These are phyloP conservation scores for Microthlaspi erraticum DNA, from an alignment of 345 rosid genomes.

Conservation along the genomic window DNA sequence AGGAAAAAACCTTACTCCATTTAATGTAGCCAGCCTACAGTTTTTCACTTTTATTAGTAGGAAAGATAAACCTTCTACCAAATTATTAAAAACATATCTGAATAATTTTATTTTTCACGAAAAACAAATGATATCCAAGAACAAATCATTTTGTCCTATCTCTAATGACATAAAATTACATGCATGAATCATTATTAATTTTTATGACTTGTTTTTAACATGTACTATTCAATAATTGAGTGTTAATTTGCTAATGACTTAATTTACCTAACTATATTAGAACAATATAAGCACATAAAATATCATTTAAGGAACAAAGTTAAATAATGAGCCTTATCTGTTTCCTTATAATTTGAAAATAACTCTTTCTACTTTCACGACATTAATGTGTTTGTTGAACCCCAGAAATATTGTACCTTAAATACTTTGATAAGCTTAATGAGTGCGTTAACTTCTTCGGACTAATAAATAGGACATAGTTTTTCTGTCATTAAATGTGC, in stretches of 20 bases:
- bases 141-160: background rate
- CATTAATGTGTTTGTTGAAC: slow-evolving; percentile 18
- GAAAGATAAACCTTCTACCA: background rate
- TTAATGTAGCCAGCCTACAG: background rate
- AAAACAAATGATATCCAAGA: background rate
- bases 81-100: background rate
- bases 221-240: background rate
- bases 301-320: slow-evolving; percentile 20
- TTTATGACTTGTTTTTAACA: slow-evolving; percentile 15
- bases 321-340: slow-evolving; percentile 9
- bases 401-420: slow-evolving; percentile 22
- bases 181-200: slow-evolving; percentile 5
- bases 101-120: background rate
- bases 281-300: slow-evolving; percentile 15
- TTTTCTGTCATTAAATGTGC: slow-evolving; percentile 23
- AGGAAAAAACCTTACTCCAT: background rate
- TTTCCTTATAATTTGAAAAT: slow-evolving; percentile 29
- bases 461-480: slow-evolving; percentile 5
- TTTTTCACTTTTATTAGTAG: slow-evolving; percentile 1
- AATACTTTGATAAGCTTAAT: slow-evolving; percentile 27
- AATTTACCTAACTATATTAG: slow-evolving; percentile 20
- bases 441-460: background rate
- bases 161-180: background rate
- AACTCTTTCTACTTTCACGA: background rate
- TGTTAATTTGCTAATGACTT: slow-evolving; percentile 30